Evolutionary conservation across 2,329 filamentous ascomycete genomes (phyloP).

Genomic region (Epichloe brachyelytri): DNA sequence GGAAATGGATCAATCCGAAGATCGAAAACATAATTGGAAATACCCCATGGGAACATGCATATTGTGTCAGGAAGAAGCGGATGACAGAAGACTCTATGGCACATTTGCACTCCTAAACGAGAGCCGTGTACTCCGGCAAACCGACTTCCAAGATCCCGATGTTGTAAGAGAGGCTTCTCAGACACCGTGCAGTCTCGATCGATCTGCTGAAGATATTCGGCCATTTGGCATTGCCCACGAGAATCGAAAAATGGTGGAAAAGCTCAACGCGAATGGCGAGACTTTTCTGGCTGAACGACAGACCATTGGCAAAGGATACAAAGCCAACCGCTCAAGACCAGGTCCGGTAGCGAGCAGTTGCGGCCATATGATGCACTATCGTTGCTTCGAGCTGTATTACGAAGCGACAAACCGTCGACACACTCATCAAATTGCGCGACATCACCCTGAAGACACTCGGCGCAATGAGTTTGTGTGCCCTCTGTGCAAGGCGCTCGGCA

Average conservation of each 20-base stretch:
- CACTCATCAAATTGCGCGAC: conserved; percentile 80
- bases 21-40: conserved; percentile 58
- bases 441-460: conserved; percentile 73
- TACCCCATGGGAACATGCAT: conserved; percentile 92
- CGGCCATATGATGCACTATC: conserved; percentile 97
- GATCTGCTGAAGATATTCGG: conserved; percentile 66
- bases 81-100: conserved; percentile 77
- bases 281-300: conserved; percentile 64
- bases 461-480: conserved; percentile 91
- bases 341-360: conserved; percentile 85
- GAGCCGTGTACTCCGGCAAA: conserved; percentile 77
- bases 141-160: conserved; percentile 67
- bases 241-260: conserved; percentile 66
- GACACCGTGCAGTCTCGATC: conserved; percentile 71
- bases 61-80: conserved; percentile 89
- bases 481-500: conserved; percentile 90
- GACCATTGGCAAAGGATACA: conserved; percentile 80
- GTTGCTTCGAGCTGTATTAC: conserved; percentile 86
- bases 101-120: conserved; percentile 85
- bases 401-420: conserved; percentile 75
- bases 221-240: conserved; percentile 86
- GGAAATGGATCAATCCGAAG: conserved; percentile 41
- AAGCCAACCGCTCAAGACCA: conserved; percentile 47
- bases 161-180: conserved; percentile 72
- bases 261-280: conserved; percentile 59